Evolutionary conservation across 164 flowering plant species (phyloP).

Genomic region (Aristolochia fimbriata): DNA sequence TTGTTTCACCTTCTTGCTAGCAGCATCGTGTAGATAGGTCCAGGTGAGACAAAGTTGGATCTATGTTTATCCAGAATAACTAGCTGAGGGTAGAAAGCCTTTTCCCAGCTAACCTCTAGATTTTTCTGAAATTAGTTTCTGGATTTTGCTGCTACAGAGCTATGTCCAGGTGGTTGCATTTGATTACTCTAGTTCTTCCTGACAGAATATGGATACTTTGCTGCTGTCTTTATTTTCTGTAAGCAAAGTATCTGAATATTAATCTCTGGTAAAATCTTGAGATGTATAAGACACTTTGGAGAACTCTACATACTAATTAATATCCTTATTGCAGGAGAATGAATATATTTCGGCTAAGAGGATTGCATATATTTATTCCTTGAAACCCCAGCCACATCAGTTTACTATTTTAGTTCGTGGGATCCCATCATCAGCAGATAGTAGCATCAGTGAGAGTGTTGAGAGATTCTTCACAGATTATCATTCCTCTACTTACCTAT

Average conservation of each 20-base stretch:
- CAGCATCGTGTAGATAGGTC: no score
- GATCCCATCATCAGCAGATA: constrained; percentile 47
- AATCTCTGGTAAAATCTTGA: background rate
- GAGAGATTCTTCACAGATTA: constrained; percentile 61
- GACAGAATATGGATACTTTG: no score
- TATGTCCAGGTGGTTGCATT: no score
- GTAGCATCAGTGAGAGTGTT: constrained; percentile 53
- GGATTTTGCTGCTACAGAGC: no score
- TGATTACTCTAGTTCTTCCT: no score
- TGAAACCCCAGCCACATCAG: constrained; percentile 79
- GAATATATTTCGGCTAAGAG: constrained; percentile 57
- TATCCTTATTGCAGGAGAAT: constrained; percentile 63
- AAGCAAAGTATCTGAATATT: background rate
- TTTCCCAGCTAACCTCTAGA: no score
- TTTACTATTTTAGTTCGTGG: constrained; percentile 79
- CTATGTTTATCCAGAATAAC: no score
- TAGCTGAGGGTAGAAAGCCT: no score
- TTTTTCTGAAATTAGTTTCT: no score
- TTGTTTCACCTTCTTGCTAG: no score
- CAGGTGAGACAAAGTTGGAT: no score
- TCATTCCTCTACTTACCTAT: constrained; percentile 71
- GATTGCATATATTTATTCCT: constrained; percentile 52
- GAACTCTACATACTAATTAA: constrained; percentile 1
- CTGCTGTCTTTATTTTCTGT: no score
- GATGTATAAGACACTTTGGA: background rate